Base-by-base conservation (phyloP, 2,329 filamentous ascomycete genomes). In the Massarina eburnea region DNA sequence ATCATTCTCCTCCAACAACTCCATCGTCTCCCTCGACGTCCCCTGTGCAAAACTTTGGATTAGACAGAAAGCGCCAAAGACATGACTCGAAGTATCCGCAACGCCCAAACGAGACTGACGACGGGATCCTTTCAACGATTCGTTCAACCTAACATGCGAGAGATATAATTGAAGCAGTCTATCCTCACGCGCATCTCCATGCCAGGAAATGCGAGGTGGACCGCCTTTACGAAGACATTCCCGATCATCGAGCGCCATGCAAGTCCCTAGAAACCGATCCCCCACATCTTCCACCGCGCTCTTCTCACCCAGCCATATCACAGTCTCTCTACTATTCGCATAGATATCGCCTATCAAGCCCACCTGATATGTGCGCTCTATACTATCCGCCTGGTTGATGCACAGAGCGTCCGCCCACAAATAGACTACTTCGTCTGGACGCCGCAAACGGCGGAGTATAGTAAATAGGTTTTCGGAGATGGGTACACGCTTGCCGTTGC, bases 51-150 rank as follows among this genome's bases (percentile, higher is more conserved):
- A 41, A 24, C 48, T 50, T n/a, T 50, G 43, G 19, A 58, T 46
- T 4, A 57, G 37, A 32, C 55, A 58, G 18, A 58, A 52, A 9
- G 53, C 55, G 20, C 55, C 55, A 18, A 55, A 55, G 12, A 57
- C 41, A 33, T 57, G 51, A 15, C 53, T 43, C 2, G 36, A 41
- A n/a, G 32, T 36, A 30, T 43, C 35, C 3, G 32, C 32, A 9
- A n/a, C 30, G 18, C 32, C 14, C 3, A 42, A n/a, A 22, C 36
- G 37, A 10, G 39, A 19, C n/a, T 21, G 17, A 30, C 27, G 5
- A 14, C 27, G 5, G 5, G 27, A 30, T 5, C 27, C 12, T 8
- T 21, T 19, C 20, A n/a, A 8, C 39, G 12, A 14, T 22, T 15
- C 17, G 3, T 30, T 41, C 17, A 14, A 15, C 4, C 22, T 27